phyloP scores from a whole-genome alignment of 768 basidiomycete species.

The Auriscalpium microsporum region DNA sequence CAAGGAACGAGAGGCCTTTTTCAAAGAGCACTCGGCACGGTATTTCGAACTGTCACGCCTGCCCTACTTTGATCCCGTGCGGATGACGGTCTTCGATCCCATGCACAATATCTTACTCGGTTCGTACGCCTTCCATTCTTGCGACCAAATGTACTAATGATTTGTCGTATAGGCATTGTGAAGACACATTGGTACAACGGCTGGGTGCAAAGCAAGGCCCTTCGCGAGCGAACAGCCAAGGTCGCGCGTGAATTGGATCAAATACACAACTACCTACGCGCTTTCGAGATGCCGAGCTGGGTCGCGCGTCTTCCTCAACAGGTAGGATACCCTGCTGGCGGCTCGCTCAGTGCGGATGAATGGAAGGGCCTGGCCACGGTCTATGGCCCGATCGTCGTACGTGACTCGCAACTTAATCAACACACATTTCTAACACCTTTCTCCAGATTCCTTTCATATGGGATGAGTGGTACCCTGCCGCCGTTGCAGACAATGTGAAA shows the following conservation, averaged over 20 bases:
- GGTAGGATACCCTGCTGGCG: conserved; percentile 25
- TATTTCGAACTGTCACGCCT: conserved; percentile 11
- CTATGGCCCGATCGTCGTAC: conserved; percentile 18
- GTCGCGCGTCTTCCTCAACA: conserved; percentile 18
- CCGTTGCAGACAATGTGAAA: neutral
- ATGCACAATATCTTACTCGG: conserved; percentile 13
- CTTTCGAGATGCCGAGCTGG: conserved; percentile 23
- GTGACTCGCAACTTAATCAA: neutral
- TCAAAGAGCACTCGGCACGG: conserved; percentile 2
- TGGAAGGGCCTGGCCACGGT: conserved; percentile 19
- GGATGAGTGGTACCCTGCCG: neutral
- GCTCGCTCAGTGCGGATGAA: conserved; percentile 23
- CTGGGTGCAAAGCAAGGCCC: conserved; percentile 14
- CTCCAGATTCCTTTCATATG: neutral
- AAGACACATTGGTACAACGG: conserved; percentile 19
- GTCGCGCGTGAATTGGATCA: neutral
- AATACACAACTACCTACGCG: neutral
- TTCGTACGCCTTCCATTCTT: neutral
- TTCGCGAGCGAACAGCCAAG: neutral
- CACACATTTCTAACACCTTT: too few species aligned
- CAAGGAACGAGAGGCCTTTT: neutral
- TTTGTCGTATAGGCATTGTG: conserved; percentile 14
- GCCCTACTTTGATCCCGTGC: conserved; percentile 11
- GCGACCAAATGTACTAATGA: neutral
- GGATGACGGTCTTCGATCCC: conserved; percentile 11